Base-by-base conservation (phyloP, 768 basidiomycete species). In the Leccinum longicurvipes region DNA sequence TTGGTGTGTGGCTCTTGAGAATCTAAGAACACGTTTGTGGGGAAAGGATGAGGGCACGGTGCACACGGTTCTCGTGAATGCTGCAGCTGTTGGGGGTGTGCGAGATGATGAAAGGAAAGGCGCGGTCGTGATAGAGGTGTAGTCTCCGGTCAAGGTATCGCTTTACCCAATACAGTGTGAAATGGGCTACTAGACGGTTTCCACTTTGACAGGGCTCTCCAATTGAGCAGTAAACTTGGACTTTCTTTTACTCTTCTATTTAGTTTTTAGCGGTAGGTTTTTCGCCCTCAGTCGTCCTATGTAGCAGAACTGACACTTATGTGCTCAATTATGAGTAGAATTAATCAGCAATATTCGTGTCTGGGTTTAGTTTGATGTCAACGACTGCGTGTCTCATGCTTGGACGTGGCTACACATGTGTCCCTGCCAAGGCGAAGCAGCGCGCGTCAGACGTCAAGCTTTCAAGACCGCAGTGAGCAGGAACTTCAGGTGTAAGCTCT, bases 21-120 rank as follows among this genome's bases (percentile, higher is more conserved):
- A 24, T 17, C 47, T 57, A 11, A 55, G 29, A 19, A 47, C 1
- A 11, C 31, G 11, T 5, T 27, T 42, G 11, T 2, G 29, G 31
- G 25, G 25, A 21, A 56, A 21, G 45, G 15, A 21, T 4, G 8
- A 17, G 21, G 12, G 23, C 21, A 23, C 2, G 31, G 24, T 15
- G 12, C 48, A 10, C 21, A 58, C 57, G 6, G 23, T 50, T 27
- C 29, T 58, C 14, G 57, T 56, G 32, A 58, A 56, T 32, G 57
- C 57, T 3, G 42, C 57, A 15, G 44, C 54, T 6, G 47, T 49
- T 7, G 44, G 48, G n/a, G 57, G 54, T 9, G 1, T 56, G 9
- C 54, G 57, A 6, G 57, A 58, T 23, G 49, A 58, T 17, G 57
- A 58, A 47, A 50, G 57, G 19, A 58, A 32, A 24, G 57, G 54